Evolutionary conservation across 768 basidiomycete species (phyloP).

Genomic region (Lanmaoa rubissima): DNA sequence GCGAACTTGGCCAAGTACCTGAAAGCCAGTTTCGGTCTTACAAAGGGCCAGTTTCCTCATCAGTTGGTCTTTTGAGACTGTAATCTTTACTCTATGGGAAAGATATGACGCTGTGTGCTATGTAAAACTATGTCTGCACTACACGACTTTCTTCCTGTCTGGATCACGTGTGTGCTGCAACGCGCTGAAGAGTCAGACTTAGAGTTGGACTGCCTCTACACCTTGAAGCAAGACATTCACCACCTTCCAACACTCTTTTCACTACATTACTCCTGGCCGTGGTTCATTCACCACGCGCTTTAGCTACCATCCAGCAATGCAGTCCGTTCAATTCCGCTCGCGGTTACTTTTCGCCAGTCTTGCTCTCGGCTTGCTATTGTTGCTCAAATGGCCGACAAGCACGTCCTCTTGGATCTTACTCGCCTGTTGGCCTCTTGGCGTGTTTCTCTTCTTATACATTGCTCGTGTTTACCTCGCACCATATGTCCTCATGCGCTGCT

Average conservation of each 20-base stretch:
- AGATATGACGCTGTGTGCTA: conserved; percentile 18
- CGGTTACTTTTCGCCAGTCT: conserved; percentile 15
- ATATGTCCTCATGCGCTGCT: conserved; percentile 56
- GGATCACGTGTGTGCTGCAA: conserved; percentile 12
- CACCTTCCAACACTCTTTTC: conserved; percentile 1
- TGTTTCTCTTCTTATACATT: conserved; percentile 54
- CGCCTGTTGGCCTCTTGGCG: conserved; percentile 49
- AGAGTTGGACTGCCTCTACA: no score
- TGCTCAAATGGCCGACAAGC: conserved; percentile 22
- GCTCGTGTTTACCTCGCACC: conserved; percentile 68
- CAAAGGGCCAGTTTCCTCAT: conserved; percentile 97
- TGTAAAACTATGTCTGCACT: conserved; percentile 27
- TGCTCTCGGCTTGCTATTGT: conserved; percentile 8
- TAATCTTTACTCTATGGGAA: conserved; percentile 11
- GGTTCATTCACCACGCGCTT: conserved; percentile 1
- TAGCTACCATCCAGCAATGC: conserved; percentile 7
- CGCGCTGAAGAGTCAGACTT: no score
- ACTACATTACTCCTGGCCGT: neutral
- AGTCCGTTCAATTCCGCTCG: neutral
- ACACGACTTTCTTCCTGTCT: conserved; percentile 15
- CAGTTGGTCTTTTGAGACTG: conserved; percentile 77
- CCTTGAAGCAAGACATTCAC: neutral
- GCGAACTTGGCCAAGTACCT: conserved; percentile 92
- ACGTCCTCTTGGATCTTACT: conserved; percentile 39
- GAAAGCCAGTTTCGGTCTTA: conserved; percentile 87